These are phyloP conservation scores for Macaranga tanarius DNA, from an alignment of 441 rosid genomes.

Conservation along the genomic window DNA sequence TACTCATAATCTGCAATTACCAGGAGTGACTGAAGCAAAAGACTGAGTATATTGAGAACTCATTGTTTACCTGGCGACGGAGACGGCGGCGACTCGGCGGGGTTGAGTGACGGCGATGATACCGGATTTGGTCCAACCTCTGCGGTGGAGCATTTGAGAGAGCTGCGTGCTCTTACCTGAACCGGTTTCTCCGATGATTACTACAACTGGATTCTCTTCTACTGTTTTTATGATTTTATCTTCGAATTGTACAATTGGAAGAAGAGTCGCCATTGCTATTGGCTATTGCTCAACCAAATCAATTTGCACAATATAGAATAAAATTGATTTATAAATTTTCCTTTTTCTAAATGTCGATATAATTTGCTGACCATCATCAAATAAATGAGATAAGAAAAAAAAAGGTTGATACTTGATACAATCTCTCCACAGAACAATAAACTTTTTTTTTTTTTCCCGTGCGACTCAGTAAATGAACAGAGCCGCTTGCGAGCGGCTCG, in stretches of 20 bases:
- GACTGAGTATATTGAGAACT: not conserved
- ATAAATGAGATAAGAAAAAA: too few species aligned
- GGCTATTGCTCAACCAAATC: not conserved
- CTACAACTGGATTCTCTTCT: constrained; percentile 71
- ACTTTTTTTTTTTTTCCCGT: too few species aligned
- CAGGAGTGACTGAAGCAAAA: not conserved
- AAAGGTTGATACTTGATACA: too few species aligned
- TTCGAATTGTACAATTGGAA: constrained; percentile 80
- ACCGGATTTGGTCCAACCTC: constrained; percentile 77
- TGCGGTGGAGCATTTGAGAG: constrained; percentile 86
- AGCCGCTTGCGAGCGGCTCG: too few species aligned
- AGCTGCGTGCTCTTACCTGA: constrained; percentile 99
- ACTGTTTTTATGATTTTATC: constrained; percentile 72
- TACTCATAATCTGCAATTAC: not conserved
- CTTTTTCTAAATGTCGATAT: too few species aligned
- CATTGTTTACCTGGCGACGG: constrained; percentile 68
- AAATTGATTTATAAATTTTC: too few species aligned
- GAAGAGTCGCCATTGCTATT: constrained; percentile 85
- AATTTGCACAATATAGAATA: too few species aligned
- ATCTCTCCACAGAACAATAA: too few species aligned
- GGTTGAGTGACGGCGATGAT: constrained; percentile 89
- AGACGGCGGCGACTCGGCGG: constrained; percentile 94
- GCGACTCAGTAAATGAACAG: too few species aligned
- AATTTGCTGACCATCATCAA: too few species aligned
- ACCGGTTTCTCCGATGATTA: constrained; percentile 88